A percentile compares a stretch with the other conserved stretches of the same genome.
phyloP scores from a whole-genome alignment of 2,329 filamentous ascomycete species.

The Colletotrichum graminicola region DNA sequence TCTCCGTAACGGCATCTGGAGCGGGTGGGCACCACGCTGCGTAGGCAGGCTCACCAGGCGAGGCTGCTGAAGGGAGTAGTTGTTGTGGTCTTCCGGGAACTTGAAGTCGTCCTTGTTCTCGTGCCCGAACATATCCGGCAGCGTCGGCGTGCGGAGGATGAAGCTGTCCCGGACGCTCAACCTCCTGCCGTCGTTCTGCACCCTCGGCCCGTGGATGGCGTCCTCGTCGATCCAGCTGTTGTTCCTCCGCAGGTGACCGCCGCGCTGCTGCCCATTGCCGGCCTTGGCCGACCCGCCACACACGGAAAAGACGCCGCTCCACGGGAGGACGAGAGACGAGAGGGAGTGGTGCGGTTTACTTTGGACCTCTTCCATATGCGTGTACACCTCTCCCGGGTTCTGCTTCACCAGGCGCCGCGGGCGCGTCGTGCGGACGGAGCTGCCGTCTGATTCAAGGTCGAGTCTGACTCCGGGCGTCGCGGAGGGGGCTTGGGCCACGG shows the following conservation, averaged over 20 bases:
- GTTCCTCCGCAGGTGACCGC: constrained; percentile 21
- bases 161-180: constrained; percentile 50
- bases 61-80: constrained; percentile 30
- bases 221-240: constrained; percentile 65
- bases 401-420: constrained; percentile 35
- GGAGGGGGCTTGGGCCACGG: constrained; percentile 22
- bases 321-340: constrained; percentile 27
- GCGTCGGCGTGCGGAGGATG: constrained; percentile 50
- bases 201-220: constrained; percentile 61
- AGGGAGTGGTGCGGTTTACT: constrained; percentile 20
- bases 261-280: constrained; percentile 4
- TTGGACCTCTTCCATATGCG: constrained; percentile 33
- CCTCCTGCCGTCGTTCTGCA: constrained; percentile 50
- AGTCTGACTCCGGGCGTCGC: background rate
- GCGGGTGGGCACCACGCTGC: constrained; percentile 6
- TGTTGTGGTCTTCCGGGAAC: constrained; percentile 33
- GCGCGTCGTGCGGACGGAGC: constrained; percentile 27
- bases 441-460: constrained; percentile 17
- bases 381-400: constrained; percentile 10
- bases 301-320: constrained; percentile 48
- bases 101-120: constrained; percentile 37
- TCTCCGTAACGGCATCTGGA: constrained; percentile 34
- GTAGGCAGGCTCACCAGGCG: constrained; percentile 32
- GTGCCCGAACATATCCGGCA: constrained; percentile 49
- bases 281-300: constrained; percentile 37